phyloP scores from a whole-genome alignment of 768 basidiomycete species.

The Tylopilus balloui region DNA sequence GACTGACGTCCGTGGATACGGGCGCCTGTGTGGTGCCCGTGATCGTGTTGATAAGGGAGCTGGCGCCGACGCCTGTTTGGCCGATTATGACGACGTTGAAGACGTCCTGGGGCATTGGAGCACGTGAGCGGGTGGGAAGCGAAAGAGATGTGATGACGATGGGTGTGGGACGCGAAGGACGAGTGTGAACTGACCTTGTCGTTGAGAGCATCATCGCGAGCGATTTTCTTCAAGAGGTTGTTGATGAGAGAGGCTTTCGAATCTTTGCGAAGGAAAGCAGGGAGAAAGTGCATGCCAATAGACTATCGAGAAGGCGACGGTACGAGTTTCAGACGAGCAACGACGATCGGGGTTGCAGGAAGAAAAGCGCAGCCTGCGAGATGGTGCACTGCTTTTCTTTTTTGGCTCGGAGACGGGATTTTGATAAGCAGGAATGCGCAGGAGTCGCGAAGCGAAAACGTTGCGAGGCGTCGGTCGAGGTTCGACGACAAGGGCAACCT shows the following conservation, averaged over 20 bases:
- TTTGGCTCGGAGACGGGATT: not conserved
- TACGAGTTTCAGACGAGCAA: not conserved
- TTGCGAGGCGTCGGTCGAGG: conserved; percentile 12
- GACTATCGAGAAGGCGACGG: not conserved
- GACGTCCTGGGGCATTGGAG: conserved; percentile 16
- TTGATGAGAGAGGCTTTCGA: conserved; percentile 21
- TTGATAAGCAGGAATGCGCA: conserved; percentile 3
- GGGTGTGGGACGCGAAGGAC: not conserved
- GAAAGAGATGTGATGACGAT: not conserved
- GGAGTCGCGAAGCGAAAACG: conserved; percentile 10
- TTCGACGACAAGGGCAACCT: conserved; percentile 10
- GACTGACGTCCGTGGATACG: conserved; percentile 28
- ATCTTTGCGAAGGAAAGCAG: conserved; percentile 26
- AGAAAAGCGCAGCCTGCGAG: conserved; percentile 8
- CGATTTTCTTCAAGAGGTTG: conserved; percentile 23
- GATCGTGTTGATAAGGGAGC: conserved; percentile 40
- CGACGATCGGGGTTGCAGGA: conserved; percentile 9
- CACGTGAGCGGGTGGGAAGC: not conserved
- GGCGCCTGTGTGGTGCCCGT: conserved; percentile 14
- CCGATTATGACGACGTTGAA: conserved; percentile 31
- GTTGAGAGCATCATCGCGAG: conserved; percentile 17
- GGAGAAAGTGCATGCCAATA: conserved; percentile 25
- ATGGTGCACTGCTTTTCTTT: conserved; percentile 14
- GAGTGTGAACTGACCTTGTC: conserved; percentile 19
- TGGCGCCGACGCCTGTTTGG: conserved; percentile 34